phyloP scores from a whole-genome alignment of 2,329 filamentous ascomycete genomes.

The Fusarium penzigii region DNA sequence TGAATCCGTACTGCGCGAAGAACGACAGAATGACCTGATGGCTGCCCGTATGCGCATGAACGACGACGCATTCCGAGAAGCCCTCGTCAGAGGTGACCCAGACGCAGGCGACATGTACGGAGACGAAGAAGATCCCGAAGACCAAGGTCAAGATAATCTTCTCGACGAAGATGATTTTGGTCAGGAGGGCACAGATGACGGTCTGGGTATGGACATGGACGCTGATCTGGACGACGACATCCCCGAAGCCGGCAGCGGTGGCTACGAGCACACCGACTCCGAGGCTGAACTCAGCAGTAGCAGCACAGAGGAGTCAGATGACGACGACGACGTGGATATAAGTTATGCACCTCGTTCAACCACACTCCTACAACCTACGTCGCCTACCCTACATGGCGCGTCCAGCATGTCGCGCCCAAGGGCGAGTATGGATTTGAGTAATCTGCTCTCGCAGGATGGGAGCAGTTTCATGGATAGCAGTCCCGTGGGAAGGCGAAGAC shows the following conservation, averaged over 20 bases:
- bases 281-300: conserved; percentile 63
- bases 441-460: conserved; percentile 56
- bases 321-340: conserved; percentile 35
- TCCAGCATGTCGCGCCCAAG: conserved; percentile 30
- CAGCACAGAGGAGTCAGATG: conserved; percentile 41
- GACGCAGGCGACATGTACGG: conserved; percentile 53
- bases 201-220: conserved; percentile 52
- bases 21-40: conserved; percentile 51
- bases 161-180: conserved; percentile 64
- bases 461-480: conserved; percentile 59
- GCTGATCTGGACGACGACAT: conserved; percentile 73
- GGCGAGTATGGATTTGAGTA: conserved; percentile 59
- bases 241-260: conserved; percentile 62
- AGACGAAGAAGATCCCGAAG: conserved; percentile 54
- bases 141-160: conserved; percentile 58
- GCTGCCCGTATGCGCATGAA: conserved; percentile 53
- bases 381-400: conserved; percentile 38
- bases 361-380: conserved; percentile 36
- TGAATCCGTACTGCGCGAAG: conserved; percentile 42
- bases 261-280: conserved; percentile 78
- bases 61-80: conserved; percentile 64
- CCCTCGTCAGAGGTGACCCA: conserved; percentile 52
- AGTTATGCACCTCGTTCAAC: conserved; percentile 43
- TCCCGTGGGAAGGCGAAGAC: conserved; percentile 46
- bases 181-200: conserved; percentile 32